A percentile compares a stretch with the other conserved stretches of the same genome.
phyloP scores from a whole-genome alignment of 345 rosid species.

The Populus deltoides region DNA sequence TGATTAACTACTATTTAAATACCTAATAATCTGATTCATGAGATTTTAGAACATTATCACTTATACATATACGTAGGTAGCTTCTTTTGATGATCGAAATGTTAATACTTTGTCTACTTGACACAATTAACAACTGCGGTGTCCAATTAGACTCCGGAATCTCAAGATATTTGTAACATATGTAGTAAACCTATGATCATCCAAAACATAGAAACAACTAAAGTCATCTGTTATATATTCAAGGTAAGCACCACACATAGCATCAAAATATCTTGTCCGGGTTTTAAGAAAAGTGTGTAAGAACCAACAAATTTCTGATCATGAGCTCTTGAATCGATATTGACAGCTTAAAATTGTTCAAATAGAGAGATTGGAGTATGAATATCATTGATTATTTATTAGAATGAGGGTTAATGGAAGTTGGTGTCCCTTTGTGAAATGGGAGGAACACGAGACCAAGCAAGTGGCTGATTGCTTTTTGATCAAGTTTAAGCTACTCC shows the following conservation, averaged over 20 bases:
- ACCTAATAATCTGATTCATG: too few relatives aligned
- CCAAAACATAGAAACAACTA: neutral
- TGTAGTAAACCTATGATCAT: neutral
- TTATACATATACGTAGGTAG: too few relatives aligned
- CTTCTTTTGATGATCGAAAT: neutral
- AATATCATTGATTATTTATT: conserved; percentile 12
- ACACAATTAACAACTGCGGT: neutral
- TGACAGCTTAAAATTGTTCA: conserved; percentile 25
- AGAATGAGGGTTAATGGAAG: conserved; percentile 16
- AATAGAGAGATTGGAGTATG: conserved; percentile 15
- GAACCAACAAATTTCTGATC: neutral
- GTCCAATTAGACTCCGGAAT: neutral
- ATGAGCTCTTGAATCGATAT: conserved; percentile 14
- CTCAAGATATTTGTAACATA: neutral
- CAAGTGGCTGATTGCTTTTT: conserved; percentile 39
- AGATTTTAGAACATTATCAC: too few relatives aligned
- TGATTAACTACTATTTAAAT: too few relatives aligned
- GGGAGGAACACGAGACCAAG: conserved; percentile 53
- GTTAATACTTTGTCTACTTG: neutral
- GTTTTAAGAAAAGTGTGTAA: neutral
- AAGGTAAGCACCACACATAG: conserved; percentile 4
- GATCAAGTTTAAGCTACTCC: conserved; percentile 1
- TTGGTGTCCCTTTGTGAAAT: conserved; percentile 27
- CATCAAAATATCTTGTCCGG: conserved; percentile 20
- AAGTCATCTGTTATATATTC: neutral